Conservation (phyloP, 768 basidiomycete species). For the Chalciporus piperatus region DNA sequence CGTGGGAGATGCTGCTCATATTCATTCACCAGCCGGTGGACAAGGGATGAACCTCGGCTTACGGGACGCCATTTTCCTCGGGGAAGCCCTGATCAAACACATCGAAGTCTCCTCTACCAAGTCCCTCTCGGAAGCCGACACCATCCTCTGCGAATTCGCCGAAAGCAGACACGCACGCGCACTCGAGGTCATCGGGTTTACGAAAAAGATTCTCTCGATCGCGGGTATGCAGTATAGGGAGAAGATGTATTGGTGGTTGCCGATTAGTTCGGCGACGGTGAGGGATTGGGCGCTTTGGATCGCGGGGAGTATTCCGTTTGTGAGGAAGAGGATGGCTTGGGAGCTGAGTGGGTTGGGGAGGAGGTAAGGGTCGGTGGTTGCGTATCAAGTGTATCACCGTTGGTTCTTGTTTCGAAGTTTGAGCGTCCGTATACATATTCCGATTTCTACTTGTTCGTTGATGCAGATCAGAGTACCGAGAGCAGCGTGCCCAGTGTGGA, state of each 20-base stretch:
- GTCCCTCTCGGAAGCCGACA: constrained; percentile 21
- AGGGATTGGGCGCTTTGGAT: constrained; percentile 24
- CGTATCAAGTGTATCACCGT: too few relatives aligned
- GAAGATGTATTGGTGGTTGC: constrained; percentile 17
- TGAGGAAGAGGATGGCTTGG: constrained; percentile 14
- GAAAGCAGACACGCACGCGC: constrained; percentile 35
- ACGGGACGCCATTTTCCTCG: constrained; percentile 47
- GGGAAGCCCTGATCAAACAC: constrained; percentile 37
- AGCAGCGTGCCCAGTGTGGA: too few relatives aligned
- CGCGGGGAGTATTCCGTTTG: constrained; percentile 12
- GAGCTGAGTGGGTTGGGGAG: constrained; percentile 18
- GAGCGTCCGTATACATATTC: too few relatives aligned
- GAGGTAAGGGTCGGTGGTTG: neutral
- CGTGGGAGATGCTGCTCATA: constrained; percentile 45
- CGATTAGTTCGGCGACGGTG: constrained; percentile 20
- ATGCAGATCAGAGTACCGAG: too few relatives aligned
- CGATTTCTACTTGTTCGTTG: too few relatives aligned
- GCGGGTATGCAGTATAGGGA: constrained; percentile 17
- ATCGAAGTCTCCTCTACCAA: constrained; percentile 9
- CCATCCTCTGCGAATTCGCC: constrained; percentile 34
- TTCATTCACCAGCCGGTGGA: constrained; percentile 50
- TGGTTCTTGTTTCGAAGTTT: too few relatives aligned
- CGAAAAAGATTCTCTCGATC: constrained; percentile 34
- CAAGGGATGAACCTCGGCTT: constrained; percentile 57
- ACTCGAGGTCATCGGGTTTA: constrained; percentile 37